phyloP scores from a whole-genome alignment of 2,329 filamentous ascomycete genomes.

The Thielaviopsis musarum region DNA sequence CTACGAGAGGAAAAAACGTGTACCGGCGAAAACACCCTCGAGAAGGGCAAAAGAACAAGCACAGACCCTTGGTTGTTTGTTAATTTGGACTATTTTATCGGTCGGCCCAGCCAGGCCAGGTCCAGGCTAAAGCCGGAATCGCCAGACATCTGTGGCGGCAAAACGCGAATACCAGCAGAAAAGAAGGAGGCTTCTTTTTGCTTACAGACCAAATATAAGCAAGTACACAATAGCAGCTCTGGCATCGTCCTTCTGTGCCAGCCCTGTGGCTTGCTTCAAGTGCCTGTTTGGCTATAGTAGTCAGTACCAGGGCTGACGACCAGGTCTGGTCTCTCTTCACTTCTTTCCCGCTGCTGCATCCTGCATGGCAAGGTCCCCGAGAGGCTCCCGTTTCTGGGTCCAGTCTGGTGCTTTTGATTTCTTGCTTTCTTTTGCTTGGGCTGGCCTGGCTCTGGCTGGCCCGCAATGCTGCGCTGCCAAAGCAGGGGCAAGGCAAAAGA shows the following conservation, averaged over 20 bases:
- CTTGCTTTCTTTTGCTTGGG: too few relatives aligned
- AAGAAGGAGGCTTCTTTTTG: background rate
- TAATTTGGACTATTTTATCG: background rate
- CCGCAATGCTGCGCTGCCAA: background rate
- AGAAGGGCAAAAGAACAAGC: background rate
- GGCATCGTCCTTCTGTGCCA: too few relatives aligned
- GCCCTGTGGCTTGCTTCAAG: background rate
- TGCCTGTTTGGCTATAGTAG: background rate
- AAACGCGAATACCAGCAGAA: background rate
- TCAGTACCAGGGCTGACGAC: background rate
- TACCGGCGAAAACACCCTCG: background rate
- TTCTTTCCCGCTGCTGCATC: background rate
- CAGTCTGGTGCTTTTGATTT: too few relatives aligned
- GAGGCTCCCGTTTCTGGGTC: too few relatives aligned
- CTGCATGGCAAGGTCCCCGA: background rate
- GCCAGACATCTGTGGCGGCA: background rate
- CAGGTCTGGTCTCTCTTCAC: background rate
- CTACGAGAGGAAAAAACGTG: background rate
- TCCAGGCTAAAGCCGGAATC: background rate
- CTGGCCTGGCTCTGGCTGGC: too few relatives aligned
- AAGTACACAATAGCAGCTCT: too few relatives aligned
- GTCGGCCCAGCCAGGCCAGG: too few relatives aligned
- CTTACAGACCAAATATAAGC: too few relatives aligned
- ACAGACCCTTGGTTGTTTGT: background rate
- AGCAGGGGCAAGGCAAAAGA: background rate